Evolutionary conservation across 768 basidiomycete species (phyloP).

Genomic region (Arthromyces matolae): DNA sequence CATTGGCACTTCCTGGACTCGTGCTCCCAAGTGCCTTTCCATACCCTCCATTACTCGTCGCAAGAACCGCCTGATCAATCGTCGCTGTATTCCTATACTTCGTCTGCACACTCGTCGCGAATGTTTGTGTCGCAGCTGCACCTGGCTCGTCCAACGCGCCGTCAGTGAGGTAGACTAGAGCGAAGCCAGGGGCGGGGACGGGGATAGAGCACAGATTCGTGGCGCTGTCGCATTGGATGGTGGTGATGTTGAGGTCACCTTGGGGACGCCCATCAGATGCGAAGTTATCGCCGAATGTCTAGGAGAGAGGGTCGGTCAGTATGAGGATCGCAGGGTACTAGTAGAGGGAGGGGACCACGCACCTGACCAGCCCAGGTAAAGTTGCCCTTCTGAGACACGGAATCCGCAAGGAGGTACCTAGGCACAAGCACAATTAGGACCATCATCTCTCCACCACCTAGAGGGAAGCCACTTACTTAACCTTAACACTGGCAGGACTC

Average conservation of each 20-base stretch:
- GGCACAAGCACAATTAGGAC: neutral
- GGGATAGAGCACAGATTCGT: slow-evolving; percentile 54
- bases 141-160: slow-evolving; percentile 24
- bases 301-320: neutral
- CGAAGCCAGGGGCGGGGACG: slow-evolving; percentile 69
- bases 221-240: slow-evolving; percentile 55
- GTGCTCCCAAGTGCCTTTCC: slow-evolving; percentile 29
- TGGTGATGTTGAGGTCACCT: slow-evolving; percentile 52
- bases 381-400: slow-evolving; percentile 50
- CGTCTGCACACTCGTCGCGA: slow-evolving; percentile 56
- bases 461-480: slow-evolving; percentile 38
- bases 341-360: slow-evolving; percentile 2
- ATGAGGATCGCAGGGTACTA: neutral
- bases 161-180: slow-evolving; percentile 66
- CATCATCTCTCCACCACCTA: neutral
- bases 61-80: slow-evolving; percentile 51
- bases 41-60: slow-evolving; percentile 46
- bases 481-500: slow-evolving; percentile 43
- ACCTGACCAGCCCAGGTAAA: slow-evolving; percentile 64
- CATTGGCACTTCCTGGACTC: slow-evolving; percentile 26
- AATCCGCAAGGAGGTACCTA: slow-evolving; percentile 38
- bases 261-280: slow-evolving; percentile 64
- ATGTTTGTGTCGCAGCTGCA: slow-evolving; percentile 37
- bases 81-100: slow-evolving; percentile 52
- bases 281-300: slow-evolving; percentile 62